A percentile compares a stretch with the other conserved stretches of the same genome.
These are phyloP conservation scores for Ceratobasidium sp. DNA, from an alignment of 1,284 basidiomycete genomes.

Conservation along the genomic window DNA sequence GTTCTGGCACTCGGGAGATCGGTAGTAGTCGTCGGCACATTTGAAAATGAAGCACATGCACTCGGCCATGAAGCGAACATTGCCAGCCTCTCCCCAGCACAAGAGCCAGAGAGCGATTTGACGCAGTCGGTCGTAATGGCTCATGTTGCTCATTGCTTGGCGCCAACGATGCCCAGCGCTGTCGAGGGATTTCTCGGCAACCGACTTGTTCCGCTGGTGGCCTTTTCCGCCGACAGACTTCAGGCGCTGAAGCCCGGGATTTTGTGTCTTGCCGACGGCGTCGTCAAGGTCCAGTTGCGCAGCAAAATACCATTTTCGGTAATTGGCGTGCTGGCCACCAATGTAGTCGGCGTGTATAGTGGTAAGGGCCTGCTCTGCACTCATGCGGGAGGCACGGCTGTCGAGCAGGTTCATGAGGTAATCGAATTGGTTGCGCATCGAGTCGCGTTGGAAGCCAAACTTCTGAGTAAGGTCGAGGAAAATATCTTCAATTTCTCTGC, in stretches of 20 bases:
- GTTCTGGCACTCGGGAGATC: slow-evolving; percentile 95
- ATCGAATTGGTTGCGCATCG: slow-evolving; percentile 91
- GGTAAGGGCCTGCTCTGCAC: slow-evolving; percentile 90
- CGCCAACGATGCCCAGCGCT: slow-evolving; percentile 94
- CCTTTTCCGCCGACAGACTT: slow-evolving; percentile 75
- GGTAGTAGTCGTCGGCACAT: slow-evolving; percentile 99
- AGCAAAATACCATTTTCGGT: slow-evolving; percentile 99
- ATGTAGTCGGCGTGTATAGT: slow-evolving; percentile 99
- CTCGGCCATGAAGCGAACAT: slow-evolving; percentile 96
- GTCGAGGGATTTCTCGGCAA: slow-evolving; percentile 83
- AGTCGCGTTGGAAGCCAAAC: slow-evolving; percentile 96
- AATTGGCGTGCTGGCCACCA: slow-evolving; percentile 94
- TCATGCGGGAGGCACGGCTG: slow-evolving; percentile 95
- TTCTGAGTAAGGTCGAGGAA: slow-evolving; percentile 97
- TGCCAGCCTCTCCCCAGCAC: slow-evolving; percentile 97
- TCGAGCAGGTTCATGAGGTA: slow-evolving; percentile 98
- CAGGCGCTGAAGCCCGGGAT: slow-evolving; percentile 85
- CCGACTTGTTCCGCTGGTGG: slow-evolving; percentile 60
- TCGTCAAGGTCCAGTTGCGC: slow-evolving; percentile 98
- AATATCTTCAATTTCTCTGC: slow-evolving; percentile 91
- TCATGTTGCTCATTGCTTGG: slow-evolving; percentile 98
- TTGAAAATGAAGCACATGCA: slow-evolving; percentile 99
- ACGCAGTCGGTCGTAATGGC: slow-evolving; percentile 93
- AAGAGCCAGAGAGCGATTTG: slow-evolving; percentile 95
- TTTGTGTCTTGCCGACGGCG: slow-evolving; percentile 90